These are phyloP conservation scores for Xerocomus potaroensis DNA, from an alignment of 768 basidiomycete species.

Conservation along the genomic window DNA sequence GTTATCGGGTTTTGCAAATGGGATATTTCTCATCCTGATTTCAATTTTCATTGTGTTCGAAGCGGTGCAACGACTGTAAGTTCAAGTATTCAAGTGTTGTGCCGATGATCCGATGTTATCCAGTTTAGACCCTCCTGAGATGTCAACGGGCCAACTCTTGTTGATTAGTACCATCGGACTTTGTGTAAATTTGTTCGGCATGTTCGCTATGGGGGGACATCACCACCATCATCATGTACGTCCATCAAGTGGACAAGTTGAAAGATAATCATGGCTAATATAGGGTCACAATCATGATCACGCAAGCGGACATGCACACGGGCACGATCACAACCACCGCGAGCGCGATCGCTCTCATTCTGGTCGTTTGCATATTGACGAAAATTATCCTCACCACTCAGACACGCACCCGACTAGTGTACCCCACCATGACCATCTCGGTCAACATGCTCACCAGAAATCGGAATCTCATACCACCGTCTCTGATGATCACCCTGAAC, in stretches of 20 bases:
- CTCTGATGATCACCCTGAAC: constrained; percentile 7
- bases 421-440: constrained; percentile 18
- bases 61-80: constrained; percentile 88
- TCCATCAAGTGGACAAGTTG: constrained; percentile 7
- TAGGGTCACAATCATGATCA: constrained; percentile 20
- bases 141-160: constrained; percentile 92
- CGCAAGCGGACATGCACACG: constrained; percentile 11
- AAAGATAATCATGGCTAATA: not conserved
- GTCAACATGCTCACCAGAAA: constrained; percentile 18
- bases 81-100: constrained; percentile 8
- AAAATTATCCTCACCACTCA: constrained; percentile 25
- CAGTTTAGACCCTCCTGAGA: constrained; percentile 84
- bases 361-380: constrained; percentile 32
- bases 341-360: constrained; percentile 34
- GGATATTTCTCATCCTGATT: constrained; percentile 88
- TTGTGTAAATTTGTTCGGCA: constrained; percentile 93
- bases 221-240: constrained; percentile 71
- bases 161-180: constrained; percentile 87
- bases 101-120: not conserved
- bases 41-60: constrained; percentile 99
- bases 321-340: constrained; percentile 16
- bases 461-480: constrained; percentile 13
- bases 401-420: constrained; percentile 8
- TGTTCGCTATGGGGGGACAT: constrained; percentile 98
- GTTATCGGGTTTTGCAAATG: constrained; percentile 96